phyloP scores from a whole-genome alignment of 345 rosid genomes.

The Euphorbia peplus region DNA sequence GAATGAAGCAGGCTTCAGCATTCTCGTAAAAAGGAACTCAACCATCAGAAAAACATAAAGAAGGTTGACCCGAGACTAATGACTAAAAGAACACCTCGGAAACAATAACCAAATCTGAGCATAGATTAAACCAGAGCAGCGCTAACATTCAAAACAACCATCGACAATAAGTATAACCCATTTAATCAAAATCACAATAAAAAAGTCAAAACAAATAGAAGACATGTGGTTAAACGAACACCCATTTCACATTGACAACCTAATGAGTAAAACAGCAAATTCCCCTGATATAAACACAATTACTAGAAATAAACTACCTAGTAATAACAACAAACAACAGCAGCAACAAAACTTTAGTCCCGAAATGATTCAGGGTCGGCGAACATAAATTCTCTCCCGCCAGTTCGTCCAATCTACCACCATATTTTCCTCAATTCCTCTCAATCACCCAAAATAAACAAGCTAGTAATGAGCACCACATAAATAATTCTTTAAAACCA shows the following conservation, averaged over 20 bases:
- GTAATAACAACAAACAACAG: background rate
- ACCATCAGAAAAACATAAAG: background rate
- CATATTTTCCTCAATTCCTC: too few relatives aligned
- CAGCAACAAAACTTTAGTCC: too few relatives aligned
- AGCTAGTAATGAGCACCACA: background rate
- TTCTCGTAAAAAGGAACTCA: background rate
- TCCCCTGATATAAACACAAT: background rate
- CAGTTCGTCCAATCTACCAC: too few relatives aligned
- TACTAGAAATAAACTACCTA: background rate
- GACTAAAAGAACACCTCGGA: background rate
- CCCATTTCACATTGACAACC: background rate
- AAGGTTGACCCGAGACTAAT: background rate
- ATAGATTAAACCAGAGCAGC: background rate
- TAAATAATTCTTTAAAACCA: too few relatives aligned
- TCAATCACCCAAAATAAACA: background rate
- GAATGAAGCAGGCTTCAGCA: background rate
- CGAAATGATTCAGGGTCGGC: too few relatives aligned
- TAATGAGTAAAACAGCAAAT: background rate
- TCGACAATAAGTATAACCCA: background rate
- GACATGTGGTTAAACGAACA: background rate
- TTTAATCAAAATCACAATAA: background rate
- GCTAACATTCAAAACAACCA: background rate
- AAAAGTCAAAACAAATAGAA: background rate
- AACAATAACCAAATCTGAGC: background rate
- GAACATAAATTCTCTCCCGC: too few relatives aligned